These are phyloP conservation scores for Trichoderma sp. DNA, from an alignment of 2,329 filamentous ascomycete species.

Conservation along the genomic window DNA sequence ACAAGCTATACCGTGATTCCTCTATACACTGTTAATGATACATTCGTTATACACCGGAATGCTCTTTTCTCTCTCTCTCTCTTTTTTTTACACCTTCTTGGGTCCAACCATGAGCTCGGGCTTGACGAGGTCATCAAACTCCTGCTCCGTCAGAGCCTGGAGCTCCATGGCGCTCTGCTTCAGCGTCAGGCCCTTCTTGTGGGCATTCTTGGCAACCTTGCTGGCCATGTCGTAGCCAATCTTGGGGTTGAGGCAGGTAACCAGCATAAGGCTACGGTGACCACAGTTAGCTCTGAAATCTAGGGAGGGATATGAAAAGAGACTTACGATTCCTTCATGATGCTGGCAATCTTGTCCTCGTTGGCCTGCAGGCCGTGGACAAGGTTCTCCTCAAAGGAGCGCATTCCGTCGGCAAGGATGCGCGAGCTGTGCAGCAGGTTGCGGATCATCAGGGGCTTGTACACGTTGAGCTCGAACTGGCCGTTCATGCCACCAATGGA, in stretches of 20 bases:
- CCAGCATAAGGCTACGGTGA: conserved; percentile 77
- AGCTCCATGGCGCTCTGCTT: conserved; percentile 94
- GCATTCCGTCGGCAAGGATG: conserved; percentile 88
- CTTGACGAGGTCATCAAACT: conserved; percentile 85
- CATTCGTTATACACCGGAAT: not conserved
- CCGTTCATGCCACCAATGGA: conserved; percentile 96
- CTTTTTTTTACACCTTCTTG: conserved; percentile 10
- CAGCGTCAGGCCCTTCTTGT: conserved; percentile 94
- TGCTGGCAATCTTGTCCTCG: conserved; percentile 82
- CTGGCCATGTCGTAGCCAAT: conserved; percentile 97
- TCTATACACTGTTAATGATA: not conserved
- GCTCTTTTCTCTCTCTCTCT: not conserved
- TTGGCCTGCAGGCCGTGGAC: conserved; percentile 86
- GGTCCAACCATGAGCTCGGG: conserved; percentile 95
- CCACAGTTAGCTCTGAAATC: conserved; percentile 5
- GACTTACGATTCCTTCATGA: conserved; percentile 90
- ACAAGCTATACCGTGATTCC: not conserved
- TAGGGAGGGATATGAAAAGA: not conserved
- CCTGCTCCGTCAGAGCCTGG: conserved; percentile 78
- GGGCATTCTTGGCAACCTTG: conserved; percentile 97
- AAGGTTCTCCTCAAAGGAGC: conserved; percentile 90
- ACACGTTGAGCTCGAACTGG: conserved; percentile 98
- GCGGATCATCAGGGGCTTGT: conserved; percentile 94
- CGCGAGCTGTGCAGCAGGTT: conserved; percentile 91
- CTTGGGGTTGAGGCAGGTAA: conserved; percentile 95